phyloP scores from a whole-genome alignment of 2,329 filamentous ascomycete genomes.

The Xylaria sp. region DNA sequence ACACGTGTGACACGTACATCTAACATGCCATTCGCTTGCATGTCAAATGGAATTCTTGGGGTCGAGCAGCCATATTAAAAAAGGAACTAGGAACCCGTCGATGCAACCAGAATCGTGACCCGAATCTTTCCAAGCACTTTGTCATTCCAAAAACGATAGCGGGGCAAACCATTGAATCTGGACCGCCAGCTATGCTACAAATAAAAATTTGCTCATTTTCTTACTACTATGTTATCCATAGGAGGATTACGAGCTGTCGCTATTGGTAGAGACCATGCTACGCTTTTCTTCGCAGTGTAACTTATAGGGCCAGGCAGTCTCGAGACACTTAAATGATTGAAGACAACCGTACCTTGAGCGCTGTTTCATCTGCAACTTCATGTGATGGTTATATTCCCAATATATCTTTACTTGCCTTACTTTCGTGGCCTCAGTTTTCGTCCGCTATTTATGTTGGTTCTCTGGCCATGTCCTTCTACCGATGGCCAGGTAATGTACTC shows the following conservation, averaged over 20 bases:
- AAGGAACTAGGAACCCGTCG: slow-evolving; percentile 19
- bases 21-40: slow-evolving; percentile 32
- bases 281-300: neutral
- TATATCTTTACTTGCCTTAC: neutral
- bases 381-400: slow-evolving; percentile 1
- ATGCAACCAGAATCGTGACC: slow-evolving; percentile 29
- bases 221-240: slow-evolving; percentile 10
- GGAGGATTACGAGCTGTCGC: neutral
- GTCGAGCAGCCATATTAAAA: slow-evolving; percentile 17
- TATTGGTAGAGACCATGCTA: slow-evolving; percentile 1
- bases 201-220: slow-evolving; percentile 32
- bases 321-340: neutral
- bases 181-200: slow-evolving; percentile 21
- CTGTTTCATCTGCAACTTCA: slow-evolving; percentile 1
- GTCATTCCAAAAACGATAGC: slow-evolving; percentile 30
- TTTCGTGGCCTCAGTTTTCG: neutral
- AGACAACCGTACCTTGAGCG: slow-evolving; percentile 3
- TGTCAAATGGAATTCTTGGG: slow-evolving; percentile 25
- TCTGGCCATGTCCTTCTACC: neutral
- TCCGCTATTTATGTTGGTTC: neutral
- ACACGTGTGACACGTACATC: slow-evolving; percentile 23
- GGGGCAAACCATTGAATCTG: slow-evolving; percentile 29
- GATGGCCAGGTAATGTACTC: slow-evolving; percentile 20
- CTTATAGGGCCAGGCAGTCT: neutral
- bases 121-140: slow-evolving; percentile 26